A percentile compares a stretch with the other conserved stretches of the same genome.
Conservation (phyloP, 345 rosid species). For the Camelina sativa region DNA sequence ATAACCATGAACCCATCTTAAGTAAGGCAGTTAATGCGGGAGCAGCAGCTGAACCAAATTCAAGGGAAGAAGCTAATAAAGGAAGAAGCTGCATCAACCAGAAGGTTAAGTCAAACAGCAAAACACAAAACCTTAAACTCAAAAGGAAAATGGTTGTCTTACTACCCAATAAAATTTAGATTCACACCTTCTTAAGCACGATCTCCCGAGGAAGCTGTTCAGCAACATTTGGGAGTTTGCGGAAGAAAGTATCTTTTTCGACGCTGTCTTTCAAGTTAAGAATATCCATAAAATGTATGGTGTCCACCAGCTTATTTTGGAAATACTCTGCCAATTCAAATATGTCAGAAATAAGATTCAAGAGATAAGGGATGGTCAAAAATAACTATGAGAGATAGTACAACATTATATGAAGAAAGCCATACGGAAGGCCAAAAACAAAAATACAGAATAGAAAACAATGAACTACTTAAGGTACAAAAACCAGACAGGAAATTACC, state of each 20-base stretch:
- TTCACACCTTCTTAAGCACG: conserved; percentile 84
- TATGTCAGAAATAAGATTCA: conserved; percentile 15
- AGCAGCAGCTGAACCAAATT: conserved; percentile 98
- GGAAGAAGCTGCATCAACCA: conserved; percentile 86
- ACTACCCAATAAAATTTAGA: conserved; percentile 36
- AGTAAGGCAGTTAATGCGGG: conserved; percentile 88
- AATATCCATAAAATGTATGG: conserved; percentile 99
- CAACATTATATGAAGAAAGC: background rate
- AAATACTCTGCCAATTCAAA: conserved; percentile 78
- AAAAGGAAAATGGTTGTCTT: conserved; percentile 29
- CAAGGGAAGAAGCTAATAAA: conserved; percentile 94
- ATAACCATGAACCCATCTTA: conserved; percentile 97
- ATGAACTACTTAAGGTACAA: background rate
- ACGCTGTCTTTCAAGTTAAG: conserved; percentile 92
- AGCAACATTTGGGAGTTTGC: conserved; percentile 93
- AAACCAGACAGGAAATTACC: conserved; percentile 55
- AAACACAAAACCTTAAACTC: conserved; percentile 27
- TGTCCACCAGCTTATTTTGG: conserved; percentile 99
- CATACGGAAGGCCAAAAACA: conserved; percentile 5
- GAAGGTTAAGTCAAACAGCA: conserved; percentile 40
- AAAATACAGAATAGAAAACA: conserved; percentile 1
- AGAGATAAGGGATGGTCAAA: conserved; percentile 16
- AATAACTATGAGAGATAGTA: conserved; percentile 10
- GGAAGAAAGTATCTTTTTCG: conserved; percentile 96
- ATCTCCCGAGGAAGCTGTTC: conserved; percentile 99